These are phyloP conservation scores for Fragaria iinumae DNA, from an alignment of 306 rosid genomes.

Conservation along the genomic window DNA sequence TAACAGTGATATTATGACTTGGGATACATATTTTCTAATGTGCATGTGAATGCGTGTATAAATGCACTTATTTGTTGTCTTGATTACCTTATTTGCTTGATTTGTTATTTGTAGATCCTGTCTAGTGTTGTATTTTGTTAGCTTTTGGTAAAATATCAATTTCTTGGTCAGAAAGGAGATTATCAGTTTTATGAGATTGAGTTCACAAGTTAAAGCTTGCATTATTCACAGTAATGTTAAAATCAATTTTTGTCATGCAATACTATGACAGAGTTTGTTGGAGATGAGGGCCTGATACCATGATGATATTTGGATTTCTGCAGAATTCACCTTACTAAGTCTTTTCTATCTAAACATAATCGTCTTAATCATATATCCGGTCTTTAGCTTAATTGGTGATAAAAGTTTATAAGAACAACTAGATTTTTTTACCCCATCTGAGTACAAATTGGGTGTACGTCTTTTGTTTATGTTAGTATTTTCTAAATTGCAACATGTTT, in stretches of 20 bases:
- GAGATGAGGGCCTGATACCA: not conserved
- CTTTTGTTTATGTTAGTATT: not conserved
- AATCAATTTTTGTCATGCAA: not conserved
- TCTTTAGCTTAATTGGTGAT: not conserved
- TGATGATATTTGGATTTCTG: not conserved
- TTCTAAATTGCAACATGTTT: not conserved
- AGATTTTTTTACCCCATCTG: not conserved
- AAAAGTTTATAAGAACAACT: not conserved
- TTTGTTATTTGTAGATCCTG: not conserved
- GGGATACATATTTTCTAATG: not conserved
- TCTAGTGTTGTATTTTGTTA: constrained; percentile 3
- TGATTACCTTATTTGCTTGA: constrained; percentile 9
- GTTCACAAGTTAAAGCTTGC: not conserved
- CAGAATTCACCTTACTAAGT: not conserved
- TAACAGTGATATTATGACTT: not conserved
- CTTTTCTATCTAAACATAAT: not conserved
- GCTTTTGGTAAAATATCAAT: not conserved
- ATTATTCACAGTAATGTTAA: not conserved
- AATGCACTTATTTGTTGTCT: not conserved
- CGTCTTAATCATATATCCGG: not conserved
- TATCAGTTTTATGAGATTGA: not conserved
- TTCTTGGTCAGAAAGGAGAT: not conserved
- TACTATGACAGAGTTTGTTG: not conserved
- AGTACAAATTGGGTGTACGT: not conserved
- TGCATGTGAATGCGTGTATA: not conserved